Base-by-base conservation (phyloP, 306 rosid species). In the Quercus gilva region DNA sequence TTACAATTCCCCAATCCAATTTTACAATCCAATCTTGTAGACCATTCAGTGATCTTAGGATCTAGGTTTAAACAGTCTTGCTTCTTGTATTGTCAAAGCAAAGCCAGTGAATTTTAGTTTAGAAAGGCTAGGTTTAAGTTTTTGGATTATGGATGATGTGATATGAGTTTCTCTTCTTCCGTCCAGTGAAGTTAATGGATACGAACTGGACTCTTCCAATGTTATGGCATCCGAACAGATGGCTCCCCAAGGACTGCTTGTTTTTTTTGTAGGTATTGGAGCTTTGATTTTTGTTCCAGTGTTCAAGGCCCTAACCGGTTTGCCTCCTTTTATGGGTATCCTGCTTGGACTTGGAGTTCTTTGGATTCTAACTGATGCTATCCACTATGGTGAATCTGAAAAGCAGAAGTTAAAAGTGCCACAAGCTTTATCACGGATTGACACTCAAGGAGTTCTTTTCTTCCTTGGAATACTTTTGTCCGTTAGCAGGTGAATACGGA, bases 391-490 rank as follows among this genome's bases (percentile, higher is more conserved):
- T n/a, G 97, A 92, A 89, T 90, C 99, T 26, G 97, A 92, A 89
- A 83, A 95, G 76, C 92, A 94, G 84, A 91, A 57, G 89, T 89
- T 94, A 73, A 92, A 92, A 85, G 97, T 94, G 53, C 99, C 99
- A 28, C 97, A 91, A 68, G 99, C 99, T 77, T 87, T 92, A 57
- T 95, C 99, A 67, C 86, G 97, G 79, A 95, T 95, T 70, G 99
- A 95, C 83, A 91, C 97, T 73, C 97, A 95, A 85, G 99, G 92
- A 83, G 94, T 79, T 26, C 88, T 95, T 55, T 95, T 95, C 84
- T 95, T 95, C 89, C 97, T 92, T 6, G 97, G 97, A 83, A 95
- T 95, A 87, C 93, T 95, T 55, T 85, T 95, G 81, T 95, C 99
- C 0, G 92, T 95, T 74, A 87, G 95, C 95, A 88, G 99, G 97